Evolutionary conservation across 2,329 filamentous ascomycete species (phyloP).

Genomic region (Albophoma yamanashiensis): DNA sequence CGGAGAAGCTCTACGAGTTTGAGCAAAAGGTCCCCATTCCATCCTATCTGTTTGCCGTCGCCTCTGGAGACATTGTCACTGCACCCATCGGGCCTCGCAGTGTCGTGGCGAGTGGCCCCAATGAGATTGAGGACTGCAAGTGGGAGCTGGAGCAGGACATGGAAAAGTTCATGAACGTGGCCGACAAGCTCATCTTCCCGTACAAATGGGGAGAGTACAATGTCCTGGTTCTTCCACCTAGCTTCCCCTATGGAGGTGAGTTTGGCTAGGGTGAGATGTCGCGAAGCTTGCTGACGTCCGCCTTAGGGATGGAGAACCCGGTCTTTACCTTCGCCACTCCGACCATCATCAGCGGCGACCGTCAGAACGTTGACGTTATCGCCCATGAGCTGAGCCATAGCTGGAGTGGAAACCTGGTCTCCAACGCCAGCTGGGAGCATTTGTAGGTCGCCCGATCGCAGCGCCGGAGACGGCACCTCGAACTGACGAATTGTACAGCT

Average conservation of each 20-base stretch:
- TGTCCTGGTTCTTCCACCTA: slow-evolving; percentile 78
- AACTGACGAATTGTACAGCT: slow-evolving; percentile 27
- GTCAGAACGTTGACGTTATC: slow-evolving; percentile 91
- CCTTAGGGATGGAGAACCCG: slow-evolving; percentile 73
- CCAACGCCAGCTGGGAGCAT: slow-evolving; percentile 72
- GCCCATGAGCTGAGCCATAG: slow-evolving; percentile 70
- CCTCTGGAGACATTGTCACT: slow-evolving; percentile 72
- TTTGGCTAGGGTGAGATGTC: slow-evolving; percentile 2
- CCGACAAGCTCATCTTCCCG: slow-evolving; percentile 71
- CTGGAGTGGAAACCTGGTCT: slow-evolving; percentile 84
- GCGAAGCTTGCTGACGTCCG: neutral
- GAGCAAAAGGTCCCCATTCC: slow-evolving; percentile 88
- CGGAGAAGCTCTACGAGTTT: slow-evolving; percentile 66
- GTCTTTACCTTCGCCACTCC: slow-evolving; percentile 93
- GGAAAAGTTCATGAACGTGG: slow-evolving; percentile 81
- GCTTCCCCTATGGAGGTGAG: slow-evolving; percentile 76
- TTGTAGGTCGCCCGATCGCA: slow-evolving; percentile 37
- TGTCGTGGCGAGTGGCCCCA: slow-evolving; percentile 76
- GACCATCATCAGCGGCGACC: slow-evolving; percentile 82
- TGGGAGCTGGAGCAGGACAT: slow-evolving; percentile 90
- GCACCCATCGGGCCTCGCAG: slow-evolving; percentile 83
- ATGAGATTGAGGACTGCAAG: slow-evolving; percentile 72
- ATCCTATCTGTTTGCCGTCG: slow-evolving; percentile 88
- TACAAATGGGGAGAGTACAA: slow-evolving; percentile 97
- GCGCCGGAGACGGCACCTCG: neutral